Evolutionary conservation across 108 stramenopile genomes (phyloP).

Genomic region (Skeletonema costatum): DNA sequence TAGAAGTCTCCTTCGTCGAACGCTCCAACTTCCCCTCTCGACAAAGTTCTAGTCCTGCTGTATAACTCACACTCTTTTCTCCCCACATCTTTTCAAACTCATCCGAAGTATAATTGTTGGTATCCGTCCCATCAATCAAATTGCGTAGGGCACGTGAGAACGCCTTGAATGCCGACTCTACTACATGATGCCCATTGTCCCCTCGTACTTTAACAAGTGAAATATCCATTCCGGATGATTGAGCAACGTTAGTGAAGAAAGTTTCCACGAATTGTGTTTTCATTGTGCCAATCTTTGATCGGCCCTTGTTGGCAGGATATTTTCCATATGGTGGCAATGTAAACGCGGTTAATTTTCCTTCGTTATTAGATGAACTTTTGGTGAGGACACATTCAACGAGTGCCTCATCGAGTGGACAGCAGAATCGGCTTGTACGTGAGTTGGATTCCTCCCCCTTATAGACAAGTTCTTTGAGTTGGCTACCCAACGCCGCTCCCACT

Average conservation of each 20-base stretch:
- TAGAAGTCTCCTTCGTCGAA: slow-evolving; percentile 85
- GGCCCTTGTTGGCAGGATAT: slow-evolving; percentile 65
- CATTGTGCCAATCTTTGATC: slow-evolving; percentile 66
- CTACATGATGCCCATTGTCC: slow-evolving; percentile 81
- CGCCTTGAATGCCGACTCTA: slow-evolving; percentile 88
- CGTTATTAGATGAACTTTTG: slow-evolving; percentile 5
- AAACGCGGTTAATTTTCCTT: slow-evolving; percentile 39
- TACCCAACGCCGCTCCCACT: slow-evolving; percentile 69
- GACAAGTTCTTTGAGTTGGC: slow-evolving; percentile 34
- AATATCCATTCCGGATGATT: slow-evolving; percentile 53
- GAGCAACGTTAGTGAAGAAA: slow-evolving; percentile 63
- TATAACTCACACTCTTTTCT: slow-evolving; percentile 41
- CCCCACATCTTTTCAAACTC: slow-evolving; percentile 53
- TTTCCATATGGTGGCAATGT: slow-evolving; percentile 76
- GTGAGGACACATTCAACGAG: slow-evolving; percentile 72
- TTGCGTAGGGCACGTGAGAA: slow-evolving; percentile 79
- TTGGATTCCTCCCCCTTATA: background rate
- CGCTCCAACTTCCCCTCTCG: slow-evolving; percentile 63
- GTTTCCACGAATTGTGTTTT: slow-evolving; percentile 51
- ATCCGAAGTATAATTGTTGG: slow-evolving; percentile 24
- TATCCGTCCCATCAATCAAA: slow-evolving; percentile 66
- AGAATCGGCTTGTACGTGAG: slow-evolving; percentile 52
- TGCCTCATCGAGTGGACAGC: slow-evolving; percentile 89
- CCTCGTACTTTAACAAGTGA: slow-evolving; percentile 71
- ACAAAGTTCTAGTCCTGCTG: slow-evolving; percentile 45